Percentiles rank a stretch among this genome's conserved stretches.
These are phyloP conservation scores for Lachnellula subtilissima DNA, from an alignment of 2,329 filamentous ascomycete genomes.

Conservation along the genomic window DNA sequence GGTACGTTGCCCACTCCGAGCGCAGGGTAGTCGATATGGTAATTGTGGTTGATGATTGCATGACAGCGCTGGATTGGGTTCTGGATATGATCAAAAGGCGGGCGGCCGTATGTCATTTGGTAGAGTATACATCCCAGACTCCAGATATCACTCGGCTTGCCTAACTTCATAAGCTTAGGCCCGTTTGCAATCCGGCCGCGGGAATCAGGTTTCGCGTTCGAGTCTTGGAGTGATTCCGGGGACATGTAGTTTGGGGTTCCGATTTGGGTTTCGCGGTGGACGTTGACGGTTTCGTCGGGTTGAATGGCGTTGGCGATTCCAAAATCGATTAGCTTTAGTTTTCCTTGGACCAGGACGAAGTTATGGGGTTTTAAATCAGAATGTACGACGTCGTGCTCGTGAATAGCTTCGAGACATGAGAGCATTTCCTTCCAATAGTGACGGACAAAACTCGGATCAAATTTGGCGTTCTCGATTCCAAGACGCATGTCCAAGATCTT, in stretches of 20 bases:
- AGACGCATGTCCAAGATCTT: constrained; percentile 72
- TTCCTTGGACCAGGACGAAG: constrained; percentile 86
- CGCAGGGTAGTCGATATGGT: constrained; percentile 67
- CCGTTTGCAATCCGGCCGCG: constrained; percentile 35
- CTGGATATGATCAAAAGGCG: constrained; percentile 86
- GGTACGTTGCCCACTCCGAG: constrained; percentile 61
- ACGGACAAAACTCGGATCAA: constrained; percentile 89
- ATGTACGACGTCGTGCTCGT: constrained; percentile 88
- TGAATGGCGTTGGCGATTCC: constrained; percentile 97
- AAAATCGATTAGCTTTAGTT: constrained; percentile 95
- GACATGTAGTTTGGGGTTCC: constrained; percentile 99
- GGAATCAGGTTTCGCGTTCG: constrained; percentile 51
- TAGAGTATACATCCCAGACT: constrained; percentile 93
- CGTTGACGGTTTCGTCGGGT: constrained; percentile 91
- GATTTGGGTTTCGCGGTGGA: constrained; percentile 91
- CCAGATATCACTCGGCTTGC: constrained; percentile 95
- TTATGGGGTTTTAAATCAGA: constrained; percentile 97
- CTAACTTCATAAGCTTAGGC: constrained; percentile 85
- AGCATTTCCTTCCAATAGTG: constrained; percentile 99
- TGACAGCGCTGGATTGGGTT: constrained; percentile 84
- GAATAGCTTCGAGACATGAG: constrained; percentile 85
- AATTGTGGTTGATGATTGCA: constrained; percentile 75
- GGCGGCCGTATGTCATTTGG: constrained; percentile 97
- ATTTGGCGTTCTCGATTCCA: constrained; percentile 65
- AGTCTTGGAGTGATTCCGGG: constrained; percentile 87